Conservation (phyloP, 768 basidiomycete genomes). For the Mrakia blollopis region DNA sequence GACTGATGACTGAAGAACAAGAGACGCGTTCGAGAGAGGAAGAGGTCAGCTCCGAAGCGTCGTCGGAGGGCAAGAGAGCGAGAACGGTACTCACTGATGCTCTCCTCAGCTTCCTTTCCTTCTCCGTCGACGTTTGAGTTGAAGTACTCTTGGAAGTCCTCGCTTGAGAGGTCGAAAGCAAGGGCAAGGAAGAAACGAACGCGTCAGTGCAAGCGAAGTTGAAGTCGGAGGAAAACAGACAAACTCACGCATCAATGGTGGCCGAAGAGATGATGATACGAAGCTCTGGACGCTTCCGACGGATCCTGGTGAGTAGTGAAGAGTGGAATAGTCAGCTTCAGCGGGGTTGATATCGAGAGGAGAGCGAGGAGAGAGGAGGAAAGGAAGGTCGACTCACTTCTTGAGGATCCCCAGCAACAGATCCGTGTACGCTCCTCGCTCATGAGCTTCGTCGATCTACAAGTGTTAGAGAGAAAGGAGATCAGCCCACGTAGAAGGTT, state of each 20-base stretch:
- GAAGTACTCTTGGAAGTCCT: slow-evolving; percentile 84
- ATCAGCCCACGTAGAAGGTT: not conserved
- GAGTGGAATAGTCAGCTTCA: slow-evolving; percentile 19
- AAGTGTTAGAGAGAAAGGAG: not conserved
- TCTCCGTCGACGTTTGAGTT: slow-evolving; percentile 43
- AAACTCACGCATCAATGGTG: slow-evolving; percentile 73
- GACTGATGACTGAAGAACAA: slow-evolving; percentile 56
- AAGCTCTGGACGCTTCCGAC: slow-evolving; percentile 81
- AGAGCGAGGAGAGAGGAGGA: slow-evolving; percentile 17
- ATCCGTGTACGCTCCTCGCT: slow-evolving; percentile 93
- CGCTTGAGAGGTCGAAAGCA: too few species aligned
- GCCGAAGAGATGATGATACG: slow-evolving; percentile 92
- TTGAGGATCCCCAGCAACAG: slow-evolving; percentile 83
- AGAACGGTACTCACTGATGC: slow-evolving; percentile 21
- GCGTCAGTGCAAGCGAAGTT: not conserved
- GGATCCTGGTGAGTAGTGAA: slow-evolving; percentile 64
- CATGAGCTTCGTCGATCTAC: slow-evolving; percentile 96
- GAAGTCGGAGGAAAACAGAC: not conserved
- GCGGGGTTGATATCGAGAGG: not conserved
- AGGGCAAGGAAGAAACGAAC: not conserved
- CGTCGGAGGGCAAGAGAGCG: not conserved
- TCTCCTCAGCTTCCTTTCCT: slow-evolving; percentile 27
- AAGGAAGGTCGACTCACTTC: slow-evolving; percentile 56
- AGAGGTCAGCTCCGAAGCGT: not conserved
- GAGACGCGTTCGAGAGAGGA: not conserved